These are phyloP conservation scores for Metarhizium album DNA, from an alignment of 2,329 filamentous ascomycete genomes.

Conservation along the genomic window DNA sequence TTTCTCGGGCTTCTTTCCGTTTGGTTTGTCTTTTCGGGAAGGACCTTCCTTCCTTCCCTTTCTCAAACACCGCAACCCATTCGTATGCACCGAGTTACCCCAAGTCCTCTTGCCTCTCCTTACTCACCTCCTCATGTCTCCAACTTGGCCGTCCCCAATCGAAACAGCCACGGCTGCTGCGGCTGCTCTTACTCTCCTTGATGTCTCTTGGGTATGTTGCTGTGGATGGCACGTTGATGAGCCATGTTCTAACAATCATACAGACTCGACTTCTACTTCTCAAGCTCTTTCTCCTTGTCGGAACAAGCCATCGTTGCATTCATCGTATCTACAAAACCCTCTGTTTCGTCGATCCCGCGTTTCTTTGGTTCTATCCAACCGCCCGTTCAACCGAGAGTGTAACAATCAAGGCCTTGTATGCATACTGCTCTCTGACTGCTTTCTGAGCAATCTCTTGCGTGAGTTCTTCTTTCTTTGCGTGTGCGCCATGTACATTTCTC, in stretches of 20 bases:
- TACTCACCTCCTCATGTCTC: background rate
- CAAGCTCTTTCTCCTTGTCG: constrained; percentile 4
- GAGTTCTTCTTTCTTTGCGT: constrained; percentile 15
- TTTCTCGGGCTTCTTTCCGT: background rate
- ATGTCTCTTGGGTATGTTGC: constrained; percentile 1
- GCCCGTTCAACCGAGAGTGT: constrained; percentile 13
- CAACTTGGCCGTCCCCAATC: background rate
- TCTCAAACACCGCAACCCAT: background rate
- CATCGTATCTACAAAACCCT: constrained; percentile 6
- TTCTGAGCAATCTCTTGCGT: constrained; percentile 18
- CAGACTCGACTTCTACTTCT: constrained; percentile 3
- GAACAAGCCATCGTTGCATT: constrained; percentile 7
- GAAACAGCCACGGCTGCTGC: background rate
- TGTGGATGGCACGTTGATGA: background rate
- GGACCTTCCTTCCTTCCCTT: background rate
- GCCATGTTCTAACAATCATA: background rate
- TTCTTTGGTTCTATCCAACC: constrained; percentile 3
- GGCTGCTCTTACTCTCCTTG: constrained; percentile 3
- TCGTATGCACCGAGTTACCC: background rate
- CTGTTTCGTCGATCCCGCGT: constrained; percentile 7
- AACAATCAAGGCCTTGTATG: constrained; percentile 23
- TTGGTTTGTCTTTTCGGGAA: background rate
- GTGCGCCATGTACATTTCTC: constrained; percentile 1
- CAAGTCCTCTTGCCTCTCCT: background rate
- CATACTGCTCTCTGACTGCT: constrained; percentile 26